Percentiles rank a stretch among this genome's conserved stretches.
Conservation (phyloP, 768 basidiomycete genomes). For the Galerina marginata region DNA sequence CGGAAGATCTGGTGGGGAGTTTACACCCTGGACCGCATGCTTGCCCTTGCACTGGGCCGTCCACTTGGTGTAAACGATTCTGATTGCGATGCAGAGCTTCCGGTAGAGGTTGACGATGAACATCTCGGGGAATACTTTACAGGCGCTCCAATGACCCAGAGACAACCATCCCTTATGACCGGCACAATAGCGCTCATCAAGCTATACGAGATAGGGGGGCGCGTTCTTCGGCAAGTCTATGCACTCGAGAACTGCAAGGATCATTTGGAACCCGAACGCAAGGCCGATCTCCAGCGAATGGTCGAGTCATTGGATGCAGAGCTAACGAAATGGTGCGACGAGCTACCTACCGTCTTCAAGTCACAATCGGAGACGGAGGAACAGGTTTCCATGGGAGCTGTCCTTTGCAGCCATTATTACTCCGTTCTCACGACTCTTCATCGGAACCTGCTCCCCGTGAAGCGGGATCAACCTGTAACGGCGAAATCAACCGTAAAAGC, state of each 20-base stretch:
- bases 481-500: constrained; percentile 81
- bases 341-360: constrained; percentile 77
- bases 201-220: constrained; percentile 86
- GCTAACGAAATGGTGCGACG: constrained; percentile 83
- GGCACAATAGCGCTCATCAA: constrained; percentile 78
- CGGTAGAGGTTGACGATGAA: constrained; percentile 85
- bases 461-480: constrained; percentile 68
- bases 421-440: constrained; percentile 87
- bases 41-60: constrained; percentile 87
- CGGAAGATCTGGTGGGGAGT: constrained; percentile 96
- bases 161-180: constrained; percentile 75
- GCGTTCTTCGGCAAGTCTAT: constrained; percentile 82
- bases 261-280: constrained; percentile 72
- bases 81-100: constrained; percentile 89
- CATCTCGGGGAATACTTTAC: constrained; percentile 72
- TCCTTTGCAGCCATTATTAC: constrained; percentile 89
- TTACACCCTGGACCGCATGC: constrained; percentile 89
- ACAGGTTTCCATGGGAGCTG: constrained; percentile 85
- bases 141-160: constrained; percentile 61
- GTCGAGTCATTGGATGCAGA: constrained; percentile 82
- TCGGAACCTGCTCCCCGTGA: constrained; percentile 85
- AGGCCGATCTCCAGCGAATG: constrained; percentile 73
- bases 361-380: constrained; percentile 74
- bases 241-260: constrained; percentile 81
- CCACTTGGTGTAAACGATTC: constrained; percentile 89